These are phyloP conservation scores for Schoenoplectus tabernaemontani DNA, from an alignment of 202 grass and related monocot species.

Conservation along the genomic window DNA sequence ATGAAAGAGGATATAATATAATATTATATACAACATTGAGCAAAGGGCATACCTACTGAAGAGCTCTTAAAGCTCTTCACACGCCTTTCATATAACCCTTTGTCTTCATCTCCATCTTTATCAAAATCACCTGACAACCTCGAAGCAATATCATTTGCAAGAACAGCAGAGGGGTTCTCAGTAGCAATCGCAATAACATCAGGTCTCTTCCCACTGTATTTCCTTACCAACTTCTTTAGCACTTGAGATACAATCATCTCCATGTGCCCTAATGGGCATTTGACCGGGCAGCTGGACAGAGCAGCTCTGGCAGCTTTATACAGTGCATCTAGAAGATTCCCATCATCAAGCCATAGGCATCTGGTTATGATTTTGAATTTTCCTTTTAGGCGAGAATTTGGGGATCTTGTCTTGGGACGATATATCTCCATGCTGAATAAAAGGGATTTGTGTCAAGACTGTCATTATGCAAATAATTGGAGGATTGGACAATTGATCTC, in stretches of 20 bases:
- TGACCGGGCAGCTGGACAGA: slow-evolving; percentile 80
- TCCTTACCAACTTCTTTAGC: slow-evolving; percentile 86
- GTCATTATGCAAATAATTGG: background rate
- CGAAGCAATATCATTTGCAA: slow-evolving; percentile 35
- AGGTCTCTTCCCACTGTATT: slow-evolving; percentile 90
- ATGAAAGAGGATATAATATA: slow-evolving; percentile 4
- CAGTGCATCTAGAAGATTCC: slow-evolving; percentile 81
- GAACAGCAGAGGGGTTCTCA: slow-evolving; percentile 44
- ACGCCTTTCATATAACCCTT: slow-evolving; percentile 26
- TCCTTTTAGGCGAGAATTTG: slow-evolving; percentile 61
- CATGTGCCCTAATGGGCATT: slow-evolving; percentile 79
- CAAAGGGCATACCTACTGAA: slow-evolving; percentile 44
- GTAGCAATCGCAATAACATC: slow-evolving; percentile 72
- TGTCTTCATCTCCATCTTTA: slow-evolving; percentile 29
- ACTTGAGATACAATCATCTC: slow-evolving; percentile 86
- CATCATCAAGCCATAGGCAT: slow-evolving; percentile 95
- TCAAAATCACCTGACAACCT: slow-evolving; percentile 55
- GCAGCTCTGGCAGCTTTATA: slow-evolving; percentile 87
- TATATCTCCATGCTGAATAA: slow-evolving; percentile 86
- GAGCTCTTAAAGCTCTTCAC: slow-evolving; percentile 36
- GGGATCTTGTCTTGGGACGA: slow-evolving; percentile 60
- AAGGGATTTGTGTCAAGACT: slow-evolving; percentile 1
- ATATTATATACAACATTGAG: slow-evolving; percentile 5
- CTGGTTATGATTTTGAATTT: slow-evolving; percentile 93
- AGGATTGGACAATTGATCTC: background rate